Evolutionary conservation across 176 grass and related monocot species (phyloP).

Genomic region (Triticum timopheevii): DNA sequence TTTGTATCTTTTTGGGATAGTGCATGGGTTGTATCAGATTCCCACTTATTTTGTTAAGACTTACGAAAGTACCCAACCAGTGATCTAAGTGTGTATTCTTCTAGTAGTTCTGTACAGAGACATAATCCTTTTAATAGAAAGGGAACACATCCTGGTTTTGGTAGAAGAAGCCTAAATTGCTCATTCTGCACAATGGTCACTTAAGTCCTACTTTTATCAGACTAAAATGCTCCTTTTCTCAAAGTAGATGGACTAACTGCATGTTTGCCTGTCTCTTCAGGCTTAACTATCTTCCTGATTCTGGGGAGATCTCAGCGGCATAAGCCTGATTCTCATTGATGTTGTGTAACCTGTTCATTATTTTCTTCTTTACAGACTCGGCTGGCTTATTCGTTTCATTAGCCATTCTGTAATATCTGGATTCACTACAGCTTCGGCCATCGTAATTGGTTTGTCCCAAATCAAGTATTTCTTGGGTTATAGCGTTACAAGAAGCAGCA

Average conservation of each 20-base stretch:
- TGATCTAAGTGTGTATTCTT: background rate
- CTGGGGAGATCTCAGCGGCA: background rate
- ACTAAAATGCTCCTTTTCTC: constrained; percentile 8
- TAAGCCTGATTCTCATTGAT: background rate
- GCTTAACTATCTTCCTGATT: background rate
- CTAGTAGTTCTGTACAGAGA: constrained; percentile 7
- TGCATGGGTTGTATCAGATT: background rate
- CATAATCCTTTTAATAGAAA: background rate
- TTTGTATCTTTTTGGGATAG: background rate
- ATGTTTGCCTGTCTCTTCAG: background rate
- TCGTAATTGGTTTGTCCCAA: constrained; percentile 91
- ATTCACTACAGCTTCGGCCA: constrained; percentile 92
- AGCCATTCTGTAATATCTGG: constrained; percentile 99
- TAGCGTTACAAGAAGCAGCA: constrained; percentile 75
- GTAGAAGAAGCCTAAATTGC: background rate
- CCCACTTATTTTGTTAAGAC: background rate
- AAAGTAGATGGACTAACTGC: background rate
- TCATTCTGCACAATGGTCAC: background rate
- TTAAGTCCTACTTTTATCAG: background rate
- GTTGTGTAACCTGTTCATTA: constrained; percentile 11
- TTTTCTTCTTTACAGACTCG: constrained; percentile 60
- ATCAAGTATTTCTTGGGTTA: constrained; percentile 97
- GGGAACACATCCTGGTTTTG: background rate
- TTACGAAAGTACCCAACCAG: background rate
- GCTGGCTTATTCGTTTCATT: constrained; percentile 93